These are phyloP conservation scores for Lipomyces oligophaga DNA, from an alignment of 805 yeast genomes.

Conservation along the genomic window DNA sequence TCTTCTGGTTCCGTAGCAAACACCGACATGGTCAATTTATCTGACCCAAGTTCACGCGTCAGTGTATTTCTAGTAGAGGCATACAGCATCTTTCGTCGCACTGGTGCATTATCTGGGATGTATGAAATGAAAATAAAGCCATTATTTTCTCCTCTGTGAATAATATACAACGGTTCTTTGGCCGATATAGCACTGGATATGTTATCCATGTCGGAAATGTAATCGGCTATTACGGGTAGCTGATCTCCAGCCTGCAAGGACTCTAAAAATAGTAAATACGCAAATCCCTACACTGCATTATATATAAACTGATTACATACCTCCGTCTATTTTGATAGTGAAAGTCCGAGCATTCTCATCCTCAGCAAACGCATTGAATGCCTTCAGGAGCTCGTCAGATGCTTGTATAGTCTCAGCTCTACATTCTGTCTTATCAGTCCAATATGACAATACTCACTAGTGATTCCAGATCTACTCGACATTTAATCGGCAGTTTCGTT, in stretches of 20 bases:
- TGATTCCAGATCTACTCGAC: conserved; percentile 68
- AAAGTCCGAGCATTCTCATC: conserved; percentile 39
- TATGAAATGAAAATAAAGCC: conserved; percentile 65
- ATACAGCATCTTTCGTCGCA: conserved; percentile 84
- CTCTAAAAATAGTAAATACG: conserved; percentile 8
- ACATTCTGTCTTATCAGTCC: too few relatives aligned
- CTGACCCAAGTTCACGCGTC: conserved; percentile 65
- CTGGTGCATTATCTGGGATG: conserved; percentile 82
- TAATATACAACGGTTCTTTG: conserved; percentile 49
- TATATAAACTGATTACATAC: conserved; percentile 12
- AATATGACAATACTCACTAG: conserved; percentile 33
- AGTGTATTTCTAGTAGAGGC: conserved; percentile 84
- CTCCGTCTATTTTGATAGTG: conserved; percentile 41
- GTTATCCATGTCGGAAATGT: conserved; percentile 40
- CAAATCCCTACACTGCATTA: background rate
- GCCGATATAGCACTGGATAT: conserved; percentile 39
- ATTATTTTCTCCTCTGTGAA: conserved; percentile 37
- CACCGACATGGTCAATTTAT: conserved; percentile 48
- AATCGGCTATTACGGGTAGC: conserved; percentile 35
- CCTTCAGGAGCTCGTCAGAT: conserved; percentile 43
- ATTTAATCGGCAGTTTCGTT: too few relatives aligned
- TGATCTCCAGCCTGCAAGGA: conserved; percentile 38
- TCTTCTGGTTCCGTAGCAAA: conserved; percentile 58
- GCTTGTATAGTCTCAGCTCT: conserved; percentile 37
- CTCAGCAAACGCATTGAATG: conserved; percentile 44